Evolutionary conservation across 2,329 filamentous ascomycete species (phyloP).

Genomic region (Microascus cirrosus): DNA sequence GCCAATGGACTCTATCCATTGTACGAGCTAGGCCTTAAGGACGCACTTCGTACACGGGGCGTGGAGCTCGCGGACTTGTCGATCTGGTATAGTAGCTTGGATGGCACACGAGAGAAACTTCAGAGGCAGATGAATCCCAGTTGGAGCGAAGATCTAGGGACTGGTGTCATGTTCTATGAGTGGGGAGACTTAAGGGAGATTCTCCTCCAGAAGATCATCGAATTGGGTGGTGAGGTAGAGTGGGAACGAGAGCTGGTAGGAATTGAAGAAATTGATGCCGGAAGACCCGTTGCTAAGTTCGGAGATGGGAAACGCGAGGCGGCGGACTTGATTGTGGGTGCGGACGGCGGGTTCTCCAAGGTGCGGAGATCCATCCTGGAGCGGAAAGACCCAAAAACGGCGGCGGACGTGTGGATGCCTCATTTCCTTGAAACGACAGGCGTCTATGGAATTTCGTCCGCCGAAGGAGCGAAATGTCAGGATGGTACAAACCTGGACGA

Average conservation of each 20-base stretch:
- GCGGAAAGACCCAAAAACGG: conserved; percentile 7
- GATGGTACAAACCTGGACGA: conserved; percentile 6
- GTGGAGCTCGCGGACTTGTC: conserved; percentile 3
- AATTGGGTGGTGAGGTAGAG: conserved; percentile 10
- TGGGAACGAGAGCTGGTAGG: conserved; percentile 10
- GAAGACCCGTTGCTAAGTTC: neutral
- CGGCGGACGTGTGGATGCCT: conserved; percentile 11
- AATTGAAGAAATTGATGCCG: neutral
- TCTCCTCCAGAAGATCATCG: conserved; percentile 8
- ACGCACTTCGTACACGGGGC: conserved; percentile 5
- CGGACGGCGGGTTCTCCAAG: conserved; percentile 12
- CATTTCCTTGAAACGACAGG: conserved; percentile 12
- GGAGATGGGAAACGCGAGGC: neutral
- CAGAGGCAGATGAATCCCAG: conserved; percentile 7
- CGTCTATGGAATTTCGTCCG: conserved; percentile 12
- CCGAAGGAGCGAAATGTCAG: neutral
- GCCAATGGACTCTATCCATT: conserved; percentile 12
- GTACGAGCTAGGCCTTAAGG: conserved; percentile 9
- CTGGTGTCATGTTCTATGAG: conserved; percentile 12
- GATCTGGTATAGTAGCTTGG: conserved; percentile 1
- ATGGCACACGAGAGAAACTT: neutral
- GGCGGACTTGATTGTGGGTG: conserved; percentile 11
- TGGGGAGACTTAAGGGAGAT: conserved; percentile 9
- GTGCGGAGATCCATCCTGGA: conserved; percentile 11
- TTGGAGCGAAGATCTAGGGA: conserved; percentile 11